Percentiles rank a stretch among this genome's conserved stretches.
Evolutionary conservation across 2,329 filamentous ascomycete genomes (phyloP).

Genomic region (Trichophyton benhamiae): DNA sequence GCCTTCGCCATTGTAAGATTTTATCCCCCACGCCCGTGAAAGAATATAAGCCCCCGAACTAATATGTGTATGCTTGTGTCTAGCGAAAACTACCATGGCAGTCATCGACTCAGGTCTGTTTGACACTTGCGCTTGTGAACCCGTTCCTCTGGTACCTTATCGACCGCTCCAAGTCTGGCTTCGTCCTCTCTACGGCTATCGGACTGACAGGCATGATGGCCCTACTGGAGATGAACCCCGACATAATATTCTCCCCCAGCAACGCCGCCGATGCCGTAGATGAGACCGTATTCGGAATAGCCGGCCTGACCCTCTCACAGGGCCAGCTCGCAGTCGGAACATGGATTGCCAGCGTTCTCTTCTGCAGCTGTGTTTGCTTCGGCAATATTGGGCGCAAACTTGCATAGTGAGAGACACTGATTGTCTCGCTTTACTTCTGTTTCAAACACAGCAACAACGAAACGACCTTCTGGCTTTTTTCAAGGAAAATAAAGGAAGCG

Average conservation of each 20-base stretch:
- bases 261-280: constrained; percentile 23
- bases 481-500: background rate
- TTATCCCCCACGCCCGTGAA: background rate
- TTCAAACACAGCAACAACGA: background rate
- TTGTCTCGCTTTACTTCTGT: background rate
- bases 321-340: constrained; percentile 47
- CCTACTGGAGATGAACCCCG: constrained; percentile 62
- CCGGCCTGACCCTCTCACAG: constrained; percentile 36
- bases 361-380: constrained; percentile 91
- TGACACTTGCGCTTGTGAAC: constrained; percentile 81
- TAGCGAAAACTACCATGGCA: constrained; percentile 86
- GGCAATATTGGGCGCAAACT: constrained; percentile 83
- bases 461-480: background rate
- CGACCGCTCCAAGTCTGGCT: constrained; percentile 75
- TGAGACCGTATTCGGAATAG: constrained; percentile 23
- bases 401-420: background rate
- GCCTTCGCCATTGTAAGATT: constrained; percentile 68
- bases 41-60: background rate
- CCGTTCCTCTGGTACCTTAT: constrained; percentile 93
- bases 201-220: constrained; percentile 61
- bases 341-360: constrained; percentile 87
- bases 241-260: constrained; percentile 60
- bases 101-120: constrained; percentile 82
- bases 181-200: constrained; percentile 63
- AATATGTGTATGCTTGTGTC: constrained; percentile 3